A percentile compares a stretch with the other conserved stretches of the same genome.
These are phyloP conservation scores for Dendryphion nanum DNA, from an alignment of 2,329 filamentous ascomycete species.

Conservation along the genomic window DNA sequence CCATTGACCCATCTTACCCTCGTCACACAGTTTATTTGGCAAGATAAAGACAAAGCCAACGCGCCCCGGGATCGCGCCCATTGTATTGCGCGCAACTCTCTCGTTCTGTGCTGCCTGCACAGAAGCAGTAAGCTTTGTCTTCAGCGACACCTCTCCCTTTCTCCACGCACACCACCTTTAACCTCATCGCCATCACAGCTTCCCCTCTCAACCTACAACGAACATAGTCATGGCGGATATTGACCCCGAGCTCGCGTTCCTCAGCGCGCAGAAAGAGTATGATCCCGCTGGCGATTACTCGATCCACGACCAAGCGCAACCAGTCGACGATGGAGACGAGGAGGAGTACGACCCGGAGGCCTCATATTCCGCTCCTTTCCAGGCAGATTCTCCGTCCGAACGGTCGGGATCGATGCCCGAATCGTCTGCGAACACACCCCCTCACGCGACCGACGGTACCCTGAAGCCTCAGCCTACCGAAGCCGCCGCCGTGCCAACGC, in stretches of 20 bases:
- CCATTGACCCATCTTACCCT: too few species aligned
- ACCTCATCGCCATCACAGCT: slow-evolving; percentile 3
- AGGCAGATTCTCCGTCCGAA: slow-evolving; percentile 15
- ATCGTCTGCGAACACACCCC: slow-evolving; percentile 28
- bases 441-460: slow-evolving; percentile 17
- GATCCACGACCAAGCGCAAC: slow-evolving; percentile 45
- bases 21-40: too few species aligned
- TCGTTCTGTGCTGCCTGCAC: slow-evolving; percentile 1
- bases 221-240: slow-evolving; percentile 49
- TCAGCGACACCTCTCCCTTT: too few species aligned
- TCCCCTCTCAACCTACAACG: slow-evolving; percentile 12
- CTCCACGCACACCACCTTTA: not conserved
- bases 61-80: too few species aligned
- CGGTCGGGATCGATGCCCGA: slow-evolving; percentile 27
- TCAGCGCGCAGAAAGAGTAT: slow-evolving; percentile 48
- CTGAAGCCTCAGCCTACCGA: slow-evolving; percentile 24
- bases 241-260: slow-evolving; percentile 54
- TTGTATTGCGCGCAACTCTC: slow-evolving; percentile 2
- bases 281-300: slow-evolving; percentile 40
- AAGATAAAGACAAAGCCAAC: too few species aligned
- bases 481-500: slow-evolving; percentile 27
- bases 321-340: slow-evolving; percentile 33
- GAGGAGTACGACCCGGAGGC: slow-evolving; percentile 42
- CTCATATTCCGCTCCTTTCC: slow-evolving; percentile 12
- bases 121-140: not conserved